These are phyloP conservation scores for Protomyces inouyei DNA, from an alignment of 1,139 yeast species.

Conservation along the genomic window DNA sequence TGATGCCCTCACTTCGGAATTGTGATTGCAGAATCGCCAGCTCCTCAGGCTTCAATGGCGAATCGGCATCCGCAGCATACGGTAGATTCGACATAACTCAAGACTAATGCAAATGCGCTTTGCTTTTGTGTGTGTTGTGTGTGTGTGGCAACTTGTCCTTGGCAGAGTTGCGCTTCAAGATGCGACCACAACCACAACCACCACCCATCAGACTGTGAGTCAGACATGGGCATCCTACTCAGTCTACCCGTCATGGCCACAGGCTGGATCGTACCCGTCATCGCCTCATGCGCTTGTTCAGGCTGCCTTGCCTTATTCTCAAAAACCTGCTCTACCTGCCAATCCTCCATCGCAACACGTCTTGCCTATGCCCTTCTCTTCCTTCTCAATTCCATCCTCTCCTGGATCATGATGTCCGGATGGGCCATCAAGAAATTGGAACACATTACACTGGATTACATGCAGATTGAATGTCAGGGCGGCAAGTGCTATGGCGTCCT, in stretches of 20 bases:
- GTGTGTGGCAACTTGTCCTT: not conserved
- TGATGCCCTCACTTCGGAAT: conserved; percentile 73
- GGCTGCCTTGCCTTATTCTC: conserved; percentile 16
- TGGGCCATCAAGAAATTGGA: conserved; percentile 73
- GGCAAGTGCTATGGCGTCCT: conserved; percentile 88
- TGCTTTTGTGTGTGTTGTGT: not conserved
- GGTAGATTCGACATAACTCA: conserved; percentile 11
- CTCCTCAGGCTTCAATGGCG: conserved; percentile 68
- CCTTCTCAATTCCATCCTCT: conserved; percentile 67
- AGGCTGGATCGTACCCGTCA: conserved; percentile 22
- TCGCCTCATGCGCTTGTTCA: conserved; percentile 25
- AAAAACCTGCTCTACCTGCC: conserved; percentile 47
- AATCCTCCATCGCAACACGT: conserved; percentile 72
- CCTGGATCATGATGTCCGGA: conserved; percentile 88
- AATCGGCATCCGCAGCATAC: conserved; percentile 29
- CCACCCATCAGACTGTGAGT: not conserved
- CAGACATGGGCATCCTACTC: conserved; percentile 19
- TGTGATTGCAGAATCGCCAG: conserved; percentile 70
- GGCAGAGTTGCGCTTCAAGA: not conserved
- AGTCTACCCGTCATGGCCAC: conserved; percentile 23
- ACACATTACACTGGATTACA: conserved; percentile 55
- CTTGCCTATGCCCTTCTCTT: conserved; percentile 77
- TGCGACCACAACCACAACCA: not conserved
- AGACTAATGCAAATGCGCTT: not conserved
- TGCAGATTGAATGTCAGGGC: conserved; percentile 71